Base-by-base conservation (phyloP, 805 yeast species). In the Yamadazyma sp. region DNA sequence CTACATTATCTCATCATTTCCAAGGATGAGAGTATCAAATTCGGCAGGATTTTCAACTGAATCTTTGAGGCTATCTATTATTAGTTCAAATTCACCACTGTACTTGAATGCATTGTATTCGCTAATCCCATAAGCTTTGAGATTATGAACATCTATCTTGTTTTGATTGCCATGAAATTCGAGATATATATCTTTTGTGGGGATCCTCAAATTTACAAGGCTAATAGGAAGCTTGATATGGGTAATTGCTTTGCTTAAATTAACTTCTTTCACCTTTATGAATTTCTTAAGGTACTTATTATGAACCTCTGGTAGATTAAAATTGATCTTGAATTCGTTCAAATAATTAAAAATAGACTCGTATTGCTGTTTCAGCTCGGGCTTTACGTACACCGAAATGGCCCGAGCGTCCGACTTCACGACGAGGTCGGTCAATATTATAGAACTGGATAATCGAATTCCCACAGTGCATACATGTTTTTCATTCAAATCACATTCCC, bases 181-280 rank as follows among this genome's bases (percentile, higher is more conserved):
- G 15, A 67, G 18, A 46, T 58, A 67, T 9, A 68, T 36, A 41
- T 67, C 73, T 23, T 52, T 49, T 5, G 50, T 46, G 7, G 63
- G 55, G 19, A 67, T 47, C 31, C 53, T 50, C 42, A 61, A 44
- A 42, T 64, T 65, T 8, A 67, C 48, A 22, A 67, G 38, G 33
- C 61, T 57, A 6, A 49, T 49, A 2, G 73, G 71, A 6, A 68
- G 32, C 39, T 53, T 54, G 9, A 68, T 41, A 38, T 62, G 64
- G 23, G 52, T 53, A 5, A 59, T 36, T 1, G 45, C 21, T 29
- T 46, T 45, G 6, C 40, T 44, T 6, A 58, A 20, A 7, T 32
- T 29, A 3, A 46, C 34, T 24, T 62, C 62, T 22, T 57, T 54
- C 11, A 66, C 44, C 39, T 64, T 63, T 38, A 53, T 41, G 38